These are phyloP conservation scores for Ustilaginoidea virens DNA, from an alignment of 2,329 filamentous ascomycete genomes.

Conservation along the genomic window DNA sequence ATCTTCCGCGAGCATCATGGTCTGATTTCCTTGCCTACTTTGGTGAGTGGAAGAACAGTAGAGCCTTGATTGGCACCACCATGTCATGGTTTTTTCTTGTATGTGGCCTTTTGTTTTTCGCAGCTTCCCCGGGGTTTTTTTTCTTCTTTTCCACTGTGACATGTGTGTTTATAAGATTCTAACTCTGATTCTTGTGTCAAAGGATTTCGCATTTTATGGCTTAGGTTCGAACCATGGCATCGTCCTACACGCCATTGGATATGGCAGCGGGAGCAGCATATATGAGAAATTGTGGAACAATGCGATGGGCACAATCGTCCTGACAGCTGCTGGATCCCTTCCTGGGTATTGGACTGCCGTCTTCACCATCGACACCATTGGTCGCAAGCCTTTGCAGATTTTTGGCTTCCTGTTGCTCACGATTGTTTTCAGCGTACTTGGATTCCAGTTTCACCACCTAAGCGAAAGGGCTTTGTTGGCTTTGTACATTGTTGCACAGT, in stretches of 20 bases:
- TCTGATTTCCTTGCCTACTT: conserved; percentile 54
- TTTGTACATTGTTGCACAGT: conserved; percentile 48
- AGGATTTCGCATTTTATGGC: conserved; percentile 55
- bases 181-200: conserved; percentile 6
- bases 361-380: conserved; percentile 56
- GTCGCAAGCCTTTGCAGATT: conserved; percentile 62
- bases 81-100: conserved; percentile 68
- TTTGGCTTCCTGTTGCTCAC: conserved; percentile 46
- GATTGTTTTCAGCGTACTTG: conserved; percentile 44
- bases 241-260: conserved; percentile 59
- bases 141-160: no score
- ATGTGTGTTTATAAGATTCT: neutral
- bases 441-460: conserved; percentile 40
- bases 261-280: conserved; percentile 43
- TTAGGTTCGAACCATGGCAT: conserved; percentile 62
- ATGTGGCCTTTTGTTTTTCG: conserved; percentile 10
- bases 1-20: conserved; percentile 55
- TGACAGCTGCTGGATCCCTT: conserved; percentile 62
- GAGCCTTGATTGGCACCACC: conserved; percentile 59
- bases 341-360: conserved; percentile 72
- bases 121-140: no score
- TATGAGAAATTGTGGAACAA: conserved; percentile 58
- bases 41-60: conserved; percentile 51
- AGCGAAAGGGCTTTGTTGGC: conserved; percentile 34
- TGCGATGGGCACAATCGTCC: conserved; percentile 61